phyloP scores from a whole-genome alignment of 345 rosid species.

The Eutrema japonicum region DNA sequence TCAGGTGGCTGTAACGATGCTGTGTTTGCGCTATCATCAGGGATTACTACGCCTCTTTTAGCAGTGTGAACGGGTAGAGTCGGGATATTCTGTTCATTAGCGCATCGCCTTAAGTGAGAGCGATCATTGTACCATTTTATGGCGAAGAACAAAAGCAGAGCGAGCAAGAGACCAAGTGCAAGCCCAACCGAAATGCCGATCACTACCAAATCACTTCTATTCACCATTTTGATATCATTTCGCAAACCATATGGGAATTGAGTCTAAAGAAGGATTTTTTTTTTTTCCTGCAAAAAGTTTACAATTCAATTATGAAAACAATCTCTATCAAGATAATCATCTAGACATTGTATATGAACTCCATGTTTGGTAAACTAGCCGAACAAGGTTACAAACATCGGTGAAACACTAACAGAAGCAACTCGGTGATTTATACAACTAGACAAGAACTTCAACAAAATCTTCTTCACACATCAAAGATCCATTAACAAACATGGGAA shows the following conservation, averaged over 20 bases:
- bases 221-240: conserved; percentile 71
- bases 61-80: conserved; percentile 73
- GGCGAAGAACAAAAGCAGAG: conserved; percentile 59
- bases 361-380: conserved; percentile 4
- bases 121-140: conserved; percentile 68
- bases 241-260: conserved; percentile 39
- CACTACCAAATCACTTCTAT: conserved; percentile 48
- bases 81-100: conserved; percentile 61
- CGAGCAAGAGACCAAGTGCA: conserved; percentile 79
- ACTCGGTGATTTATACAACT: conserved; percentile 2
- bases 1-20: conserved; percentile 23
- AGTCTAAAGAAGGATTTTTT: conserved; percentile 1
- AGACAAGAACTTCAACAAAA: conserved; percentile 8
- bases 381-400: background rate
- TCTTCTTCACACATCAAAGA: conserved; percentile 6
- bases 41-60: conserved; percentile 62
- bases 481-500: background rate
- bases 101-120: conserved; percentile 52
- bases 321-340: background rate
- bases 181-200: conserved; percentile 75
- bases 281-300: conserved; percentile 10
- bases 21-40: conserved; percentile 62
- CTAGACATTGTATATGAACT: conserved; percentile 6
- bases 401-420: background rate
- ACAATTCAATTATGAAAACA: conserved; percentile 1